Base-by-base conservation (phyloP, 2,329 filamentous ascomycete species). In the Phialocephala sp. region DNA sequence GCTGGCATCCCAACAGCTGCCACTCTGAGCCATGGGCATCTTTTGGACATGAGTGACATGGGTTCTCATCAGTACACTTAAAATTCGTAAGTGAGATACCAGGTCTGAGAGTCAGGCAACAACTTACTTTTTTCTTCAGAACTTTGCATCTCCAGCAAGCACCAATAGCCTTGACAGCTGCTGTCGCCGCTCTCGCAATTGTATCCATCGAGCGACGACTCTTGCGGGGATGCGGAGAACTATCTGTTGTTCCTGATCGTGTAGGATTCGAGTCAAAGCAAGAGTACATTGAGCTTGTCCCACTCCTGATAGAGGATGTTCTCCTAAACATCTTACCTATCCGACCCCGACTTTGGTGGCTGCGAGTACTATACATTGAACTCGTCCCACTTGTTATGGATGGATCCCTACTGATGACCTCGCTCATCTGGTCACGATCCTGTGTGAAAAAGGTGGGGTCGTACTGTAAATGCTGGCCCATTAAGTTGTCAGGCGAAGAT, bases 131-230 rank as follows among this genome's bases (percentile, higher is more conserved):
- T 47, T 69, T 67, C 47, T 63, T 55, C 52, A 69, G 36, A 32
- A 69, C 61, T 24, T 60, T 67, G 15, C 67, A 69, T 18, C 65
- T 63, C 67, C 65, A 69, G 47, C 67, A 69, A 47, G 67, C 65
- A 12, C 67, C 67, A 27, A 67, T 47, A 12, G 67, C 63, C n/a
- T 63, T 65, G 1, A 69, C 67, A 2, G 67, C 65, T 35, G 64
- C 67, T 36, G 55, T 62, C 24, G 66, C 66, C 12, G 65, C 63
- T n/a, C 61, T 52, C 8, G 52, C 60, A 18, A 63, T 37, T 18
- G 37, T 57, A 9, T 57, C 55, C 32, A 57, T 37, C 15, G 55
- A 15, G 37, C 27, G 55, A 20, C 55, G 55, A 22, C 55, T 57
- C 8, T 35, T 36, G 2, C 55, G 55, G 2, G 55, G 37, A 1